phyloP scores from a whole-genome alignment of 441 rosid genomes.

The Omphalea diandra region DNA sequence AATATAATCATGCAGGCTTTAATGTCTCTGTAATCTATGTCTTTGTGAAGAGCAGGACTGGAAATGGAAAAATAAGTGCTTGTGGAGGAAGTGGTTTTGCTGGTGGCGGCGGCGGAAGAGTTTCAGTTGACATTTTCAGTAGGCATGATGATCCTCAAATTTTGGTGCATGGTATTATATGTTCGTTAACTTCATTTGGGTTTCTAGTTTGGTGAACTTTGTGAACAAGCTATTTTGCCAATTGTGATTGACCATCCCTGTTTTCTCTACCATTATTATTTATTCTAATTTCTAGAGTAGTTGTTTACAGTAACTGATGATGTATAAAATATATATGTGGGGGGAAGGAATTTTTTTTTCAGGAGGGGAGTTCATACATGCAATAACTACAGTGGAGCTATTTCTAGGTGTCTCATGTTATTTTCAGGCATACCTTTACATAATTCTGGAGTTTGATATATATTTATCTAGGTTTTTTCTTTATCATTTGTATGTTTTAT shows the following conservation, averaged over 20 bases:
- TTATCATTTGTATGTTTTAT: slow-evolving; percentile 1
- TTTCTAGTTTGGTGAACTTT: slow-evolving; percentile 4
- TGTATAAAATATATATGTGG: not conserved
- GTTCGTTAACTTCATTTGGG: not conserved
- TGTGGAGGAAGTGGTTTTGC: slow-evolving; percentile 96
- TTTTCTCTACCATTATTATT: not conserved
- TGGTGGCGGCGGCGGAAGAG: slow-evolving; percentile 99
- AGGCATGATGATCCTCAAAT: slow-evolving; percentile 90
- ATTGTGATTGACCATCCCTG: not conserved
- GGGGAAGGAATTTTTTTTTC: not conserved
- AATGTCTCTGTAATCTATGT: slow-evolving; percentile 30
- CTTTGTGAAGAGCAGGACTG: slow-evolving; percentile 79
- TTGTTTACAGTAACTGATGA: not conserved
- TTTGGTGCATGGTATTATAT: slow-evolving; percentile 86
- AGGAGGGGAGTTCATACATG: not conserved
- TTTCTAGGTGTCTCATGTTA: not conserved
- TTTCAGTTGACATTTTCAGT: slow-evolving; percentile 89
- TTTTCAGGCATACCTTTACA: not conserved
- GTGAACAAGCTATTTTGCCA: slow-evolving; percentile 1
- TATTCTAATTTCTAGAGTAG: not conserved
- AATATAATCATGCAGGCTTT: slow-evolving; percentile 9
- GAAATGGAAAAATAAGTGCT: slow-evolving; percentile 87
- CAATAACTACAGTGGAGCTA: not conserved
- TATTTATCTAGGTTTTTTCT: not conserved
- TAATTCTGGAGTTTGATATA: not conserved